Conservation (phyloP, 2,329 filamentous ascomycete species). For the Conoideocrella luteorostrata region DNA sequence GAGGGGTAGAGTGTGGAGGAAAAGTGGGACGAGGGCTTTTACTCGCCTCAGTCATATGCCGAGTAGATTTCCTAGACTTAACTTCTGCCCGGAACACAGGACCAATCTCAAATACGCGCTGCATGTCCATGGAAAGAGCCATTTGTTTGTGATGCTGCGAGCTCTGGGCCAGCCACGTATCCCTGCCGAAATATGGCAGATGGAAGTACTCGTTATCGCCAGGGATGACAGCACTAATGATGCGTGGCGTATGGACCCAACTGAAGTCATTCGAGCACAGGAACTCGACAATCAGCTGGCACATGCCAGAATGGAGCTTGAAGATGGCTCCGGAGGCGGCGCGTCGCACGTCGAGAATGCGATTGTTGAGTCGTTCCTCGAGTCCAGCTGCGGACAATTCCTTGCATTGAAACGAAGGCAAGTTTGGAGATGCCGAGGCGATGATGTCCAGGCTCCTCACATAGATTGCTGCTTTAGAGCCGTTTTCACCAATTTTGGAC, state of each 20-base stretch:
- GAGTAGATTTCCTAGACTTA: not conserved
- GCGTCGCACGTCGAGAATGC: not conserved
- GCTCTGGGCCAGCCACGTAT: not conserved
- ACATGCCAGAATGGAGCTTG: not conserved
- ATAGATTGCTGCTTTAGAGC: not conserved
- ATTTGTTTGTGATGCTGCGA: constrained; percentile 2
- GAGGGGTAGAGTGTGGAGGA: not conserved
- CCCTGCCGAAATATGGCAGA: not conserved
- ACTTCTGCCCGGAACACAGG: not conserved
- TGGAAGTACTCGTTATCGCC: constrained; percentile 2
- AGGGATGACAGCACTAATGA: not conserved
- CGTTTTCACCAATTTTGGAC: not conserved
- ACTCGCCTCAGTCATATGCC: not conserved
- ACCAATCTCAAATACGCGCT: not conserved
- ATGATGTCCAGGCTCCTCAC: not conserved
- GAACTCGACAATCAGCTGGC: constrained; percentile 1
- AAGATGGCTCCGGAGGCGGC: not conserved
- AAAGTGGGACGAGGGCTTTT: not conserved
- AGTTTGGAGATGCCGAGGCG: not conserved
- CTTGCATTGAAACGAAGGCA: not conserved
- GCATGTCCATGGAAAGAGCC: constrained; percentile 1
- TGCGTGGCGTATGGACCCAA: not conserved
- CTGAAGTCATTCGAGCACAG: not conserved
- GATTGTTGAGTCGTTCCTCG: not conserved
- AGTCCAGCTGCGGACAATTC: not conserved